These are phyloP conservation scores for Cryptosporidium felis DNA, from an alignment of 169 alveolate species.

Conservation along the genomic window DNA sequence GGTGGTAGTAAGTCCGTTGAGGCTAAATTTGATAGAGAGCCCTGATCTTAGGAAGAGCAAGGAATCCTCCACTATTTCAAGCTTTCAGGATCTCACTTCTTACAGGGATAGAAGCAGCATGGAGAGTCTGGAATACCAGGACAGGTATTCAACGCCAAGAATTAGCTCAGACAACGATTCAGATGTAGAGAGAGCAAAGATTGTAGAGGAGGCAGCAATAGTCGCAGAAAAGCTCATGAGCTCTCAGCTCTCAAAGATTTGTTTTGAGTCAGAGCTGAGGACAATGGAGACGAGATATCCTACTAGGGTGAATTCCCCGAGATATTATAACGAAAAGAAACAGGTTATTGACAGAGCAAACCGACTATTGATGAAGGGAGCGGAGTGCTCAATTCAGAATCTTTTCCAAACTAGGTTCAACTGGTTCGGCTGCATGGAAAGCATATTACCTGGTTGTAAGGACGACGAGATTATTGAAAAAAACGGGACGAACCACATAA, in stretches of 20 bases:
- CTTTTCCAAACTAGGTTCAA: neutral
- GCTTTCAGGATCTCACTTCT: neutral
- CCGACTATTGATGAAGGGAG: neutral
- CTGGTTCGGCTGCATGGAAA: slow-evolving; percentile 25
- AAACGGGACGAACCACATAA: neutral
- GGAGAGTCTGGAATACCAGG: slow-evolving; percentile 40
- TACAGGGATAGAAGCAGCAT: slow-evolving; percentile 16
- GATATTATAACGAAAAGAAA: slow-evolving; percentile 47
- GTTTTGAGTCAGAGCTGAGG: slow-evolving; percentile 27
- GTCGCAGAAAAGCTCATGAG: slow-evolving; percentile 64
- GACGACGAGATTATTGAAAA: slow-evolving; percentile 11
- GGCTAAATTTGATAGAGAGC: neutral
- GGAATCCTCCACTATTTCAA: too few species aligned
- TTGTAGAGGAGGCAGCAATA: slow-evolving; percentile 36
- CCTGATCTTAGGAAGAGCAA: neutral
- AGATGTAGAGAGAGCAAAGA: slow-evolving; percentile 51
- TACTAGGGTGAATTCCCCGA: slow-evolving; percentile 63
- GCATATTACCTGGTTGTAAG: slow-evolving; percentile 30
- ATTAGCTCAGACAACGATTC: slow-evolving; percentile 23
- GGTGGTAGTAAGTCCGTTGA: neutral
- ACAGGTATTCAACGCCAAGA: neutral
- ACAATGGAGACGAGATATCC: slow-evolving; percentile 67
- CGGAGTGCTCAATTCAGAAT: neutral
- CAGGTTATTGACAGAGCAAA: slow-evolving; percentile 57
- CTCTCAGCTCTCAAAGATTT: slow-evolving; percentile 31